A percentile compares a stretch with the other conserved stretches of the same genome.
phyloP scores from a whole-genome alignment of 257 asterid genomes.

The Lavandula angustifolia region DNA sequence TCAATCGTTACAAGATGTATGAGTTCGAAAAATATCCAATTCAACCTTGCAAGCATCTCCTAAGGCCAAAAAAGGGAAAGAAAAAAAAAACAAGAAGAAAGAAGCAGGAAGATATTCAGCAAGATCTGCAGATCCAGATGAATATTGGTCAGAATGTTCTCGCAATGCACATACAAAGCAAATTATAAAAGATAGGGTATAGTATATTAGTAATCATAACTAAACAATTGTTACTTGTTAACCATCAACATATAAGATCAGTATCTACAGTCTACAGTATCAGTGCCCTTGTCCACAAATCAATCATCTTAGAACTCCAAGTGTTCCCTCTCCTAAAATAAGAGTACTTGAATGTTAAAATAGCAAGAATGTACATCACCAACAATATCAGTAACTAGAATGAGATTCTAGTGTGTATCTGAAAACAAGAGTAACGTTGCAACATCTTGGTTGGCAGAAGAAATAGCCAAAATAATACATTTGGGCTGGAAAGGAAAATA shows the following conservation, averaged over 20 bases:
- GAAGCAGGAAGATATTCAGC: too few species aligned
- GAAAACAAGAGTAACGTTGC: constrained; percentile 47
- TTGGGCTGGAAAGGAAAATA: constrained; percentile 59
- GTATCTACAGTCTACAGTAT: constrained; percentile 58
- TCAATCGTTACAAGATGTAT: too few species aligned
- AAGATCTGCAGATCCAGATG: too few species aligned
- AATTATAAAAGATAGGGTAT: constrained; percentile 1
- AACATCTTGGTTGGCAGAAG: constrained; percentile 95
- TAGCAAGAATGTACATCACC: not conserved
- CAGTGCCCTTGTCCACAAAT: constrained; percentile 99
- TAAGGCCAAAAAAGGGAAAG: too few species aligned
- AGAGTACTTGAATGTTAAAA: constrained; percentile 27
- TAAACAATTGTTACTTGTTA: constrained; percentile 13
- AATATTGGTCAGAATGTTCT: too few species aligned
- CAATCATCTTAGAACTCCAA: constrained; percentile 84
- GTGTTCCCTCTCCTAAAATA: constrained; percentile 83
- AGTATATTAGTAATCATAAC: constrained; percentile 5
- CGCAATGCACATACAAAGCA: not conserved
- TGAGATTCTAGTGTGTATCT: not conserved
- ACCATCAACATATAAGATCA: constrained; percentile 9
- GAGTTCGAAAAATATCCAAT: too few species aligned
- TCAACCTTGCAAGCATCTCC: too few species aligned
- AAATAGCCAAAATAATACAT: constrained; percentile 83
- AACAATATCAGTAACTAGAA: not conserved
- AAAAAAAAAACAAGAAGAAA: too few species aligned